phyloP scores from a whole-genome alignment of 192 early-diverging fungal genomes.

The Entomortierella beljakovae region DNA sequence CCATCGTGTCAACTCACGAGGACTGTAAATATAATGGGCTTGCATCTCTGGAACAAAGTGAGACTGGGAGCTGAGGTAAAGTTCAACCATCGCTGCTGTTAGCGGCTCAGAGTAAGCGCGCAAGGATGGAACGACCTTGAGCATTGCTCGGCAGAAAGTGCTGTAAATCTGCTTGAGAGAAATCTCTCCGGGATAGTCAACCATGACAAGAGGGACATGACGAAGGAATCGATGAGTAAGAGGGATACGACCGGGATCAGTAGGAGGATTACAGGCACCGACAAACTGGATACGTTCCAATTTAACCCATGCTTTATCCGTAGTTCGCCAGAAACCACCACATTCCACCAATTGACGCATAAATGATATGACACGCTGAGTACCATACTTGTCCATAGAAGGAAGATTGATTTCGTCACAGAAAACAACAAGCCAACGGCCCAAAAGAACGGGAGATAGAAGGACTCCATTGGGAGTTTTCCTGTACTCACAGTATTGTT shows the following conservation, averaged over 20 bases:
- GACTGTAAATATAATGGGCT: conserved; percentile 99
- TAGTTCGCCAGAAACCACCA: conserved; percentile 95
- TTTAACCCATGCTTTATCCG: conserved; percentile 93
- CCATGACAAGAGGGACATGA: conserved; percentile 96
- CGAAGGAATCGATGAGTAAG: conserved; percentile 96
- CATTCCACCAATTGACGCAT: conserved; percentile 94
- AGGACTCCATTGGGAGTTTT: conserved; percentile 94
- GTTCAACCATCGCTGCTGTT: conserved; percentile 97
- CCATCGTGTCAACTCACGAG: conserved; percentile 99
- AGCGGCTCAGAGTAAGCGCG: conserved; percentile 92
- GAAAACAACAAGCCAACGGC: conserved; percentile 98
- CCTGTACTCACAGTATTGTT: conserved; percentile 98
- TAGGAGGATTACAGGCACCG: conserved; percentile 99
- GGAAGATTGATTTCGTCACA: conserved; percentile 99
- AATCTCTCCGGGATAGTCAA: conserved; percentile 95
- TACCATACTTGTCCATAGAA: conserved; percentile 95
- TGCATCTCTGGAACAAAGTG: conserved; percentile 98
- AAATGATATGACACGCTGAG: conserved; percentile 98
- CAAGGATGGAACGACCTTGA: conserved; percentile 92
- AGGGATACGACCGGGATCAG: conserved; percentile 97
- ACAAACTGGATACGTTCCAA: conserved; percentile 99
- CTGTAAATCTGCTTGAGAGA: conserved; percentile 97
- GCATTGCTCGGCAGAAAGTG: conserved; percentile 91
- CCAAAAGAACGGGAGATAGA: conserved; percentile 82
- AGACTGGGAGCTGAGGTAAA: conserved; percentile 90